phyloP scores from a whole-genome alignment of 192 early-diverging fungal genomes.

The Coemansia sp. region DNA sequence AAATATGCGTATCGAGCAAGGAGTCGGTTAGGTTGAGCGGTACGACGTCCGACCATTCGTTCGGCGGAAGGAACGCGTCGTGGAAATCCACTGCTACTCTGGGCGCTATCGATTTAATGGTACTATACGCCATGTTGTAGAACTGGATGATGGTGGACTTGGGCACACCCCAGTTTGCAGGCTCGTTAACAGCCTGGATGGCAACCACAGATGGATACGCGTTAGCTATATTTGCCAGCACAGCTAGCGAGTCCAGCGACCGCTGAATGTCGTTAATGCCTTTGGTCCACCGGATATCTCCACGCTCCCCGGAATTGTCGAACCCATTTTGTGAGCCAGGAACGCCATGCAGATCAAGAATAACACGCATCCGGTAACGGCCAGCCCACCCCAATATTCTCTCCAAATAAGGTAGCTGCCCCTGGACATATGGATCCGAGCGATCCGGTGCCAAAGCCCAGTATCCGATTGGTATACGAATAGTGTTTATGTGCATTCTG shows the following conservation, averaged over 20 bases:
- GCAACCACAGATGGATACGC: constrained; percentile 28
- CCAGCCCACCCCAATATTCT: constrained; percentile 62
- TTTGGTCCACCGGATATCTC: constrained; percentile 49
- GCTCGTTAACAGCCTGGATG: constrained; percentile 55
- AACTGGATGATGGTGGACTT: constrained; percentile 34
- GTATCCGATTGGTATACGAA: constrained; percentile 70
- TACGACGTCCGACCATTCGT: constrained; percentile 37
- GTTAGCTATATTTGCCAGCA: constrained; percentile 40
- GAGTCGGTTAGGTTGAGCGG: constrained; percentile 37
- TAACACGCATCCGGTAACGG: constrained; percentile 64
- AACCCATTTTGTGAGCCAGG: constrained; percentile 77
- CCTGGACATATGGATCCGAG: constrained; percentile 64
- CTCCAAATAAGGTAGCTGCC: constrained; percentile 58
- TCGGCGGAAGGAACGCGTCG: constrained; percentile 47
- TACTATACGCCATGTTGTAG: constrained; percentile 37
- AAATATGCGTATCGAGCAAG: constrained; percentile 54
- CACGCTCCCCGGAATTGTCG: constrained; percentile 51
- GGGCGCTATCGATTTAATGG: constrained; percentile 38
- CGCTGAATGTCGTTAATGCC: constrained; percentile 18
- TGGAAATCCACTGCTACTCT: constrained; percentile 34
- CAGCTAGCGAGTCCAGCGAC: constrained; percentile 31
- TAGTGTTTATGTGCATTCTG: constrained; percentile 61
- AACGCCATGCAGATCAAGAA: constrained; percentile 68
- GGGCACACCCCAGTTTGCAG: constrained; percentile 53
- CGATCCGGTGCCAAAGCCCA: constrained; percentile 61